These are phyloP conservation scores for Artemisia argyi DNA, from an alignment of 129 eudicot genomes.

Conservation along the genomic window DNA sequence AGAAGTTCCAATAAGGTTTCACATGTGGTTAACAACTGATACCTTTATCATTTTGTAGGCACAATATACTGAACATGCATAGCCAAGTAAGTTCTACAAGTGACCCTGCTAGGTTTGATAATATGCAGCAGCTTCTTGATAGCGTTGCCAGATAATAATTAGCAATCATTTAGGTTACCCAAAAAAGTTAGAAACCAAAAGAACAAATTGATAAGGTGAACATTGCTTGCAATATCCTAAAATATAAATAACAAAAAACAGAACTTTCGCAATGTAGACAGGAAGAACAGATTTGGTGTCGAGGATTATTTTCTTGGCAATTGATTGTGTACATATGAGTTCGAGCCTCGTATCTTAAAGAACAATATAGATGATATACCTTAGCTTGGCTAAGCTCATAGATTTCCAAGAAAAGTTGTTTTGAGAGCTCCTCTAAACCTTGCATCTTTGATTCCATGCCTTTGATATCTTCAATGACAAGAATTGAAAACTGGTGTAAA, in stretches of 20 bases:
- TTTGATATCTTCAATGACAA: constrained; percentile 67
- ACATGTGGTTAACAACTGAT: not conserved
- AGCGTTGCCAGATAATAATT: constrained; percentile 20
- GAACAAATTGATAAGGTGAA: not conserved
- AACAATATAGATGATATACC: constrained; percentile 38
- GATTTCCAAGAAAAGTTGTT: constrained; percentile 92
- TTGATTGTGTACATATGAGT: not conserved
- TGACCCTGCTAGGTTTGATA: constrained; percentile 99
- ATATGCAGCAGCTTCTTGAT: constrained; percentile 97
- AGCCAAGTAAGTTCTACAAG: constrained; percentile 91
- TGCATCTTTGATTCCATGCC: constrained; percentile 89
- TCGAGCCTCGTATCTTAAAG: not conserved
- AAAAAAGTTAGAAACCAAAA: not conserved
- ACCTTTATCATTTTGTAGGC: constrained; percentile 98
- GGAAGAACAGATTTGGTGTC: no score
- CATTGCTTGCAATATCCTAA: constrained; percentile 3
- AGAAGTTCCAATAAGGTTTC: not conserved
- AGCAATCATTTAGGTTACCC: not conserved
- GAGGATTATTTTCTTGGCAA: not conserved
- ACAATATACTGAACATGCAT: constrained; percentile 92
- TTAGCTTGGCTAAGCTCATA: constrained; percentile 98
- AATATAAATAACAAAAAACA: not conserved
- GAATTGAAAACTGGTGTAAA: not conserved
- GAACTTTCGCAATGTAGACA: not conserved
- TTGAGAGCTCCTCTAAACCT: constrained; percentile 91